These are phyloP conservation scores for Sodiomyces alkalinus DNA, from an alignment of 2,329 filamentous ascomycete genomes.

Conservation along the genomic window DNA sequence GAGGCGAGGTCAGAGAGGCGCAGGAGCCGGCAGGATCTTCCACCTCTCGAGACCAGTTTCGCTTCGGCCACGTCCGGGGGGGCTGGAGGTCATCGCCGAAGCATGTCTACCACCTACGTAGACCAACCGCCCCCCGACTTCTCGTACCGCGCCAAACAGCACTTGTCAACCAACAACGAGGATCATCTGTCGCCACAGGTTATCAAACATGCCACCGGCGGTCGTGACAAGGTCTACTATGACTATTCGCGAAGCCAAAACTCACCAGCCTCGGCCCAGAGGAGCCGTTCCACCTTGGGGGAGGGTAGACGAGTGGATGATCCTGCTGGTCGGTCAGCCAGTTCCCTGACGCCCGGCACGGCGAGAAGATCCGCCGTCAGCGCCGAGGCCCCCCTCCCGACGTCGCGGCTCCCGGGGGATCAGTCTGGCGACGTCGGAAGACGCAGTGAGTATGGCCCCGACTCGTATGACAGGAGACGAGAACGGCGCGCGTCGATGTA, in stretches of 20 bases:
- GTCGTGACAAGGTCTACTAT: conserved; percentile 28
- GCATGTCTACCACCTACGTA: conserved; percentile 17
- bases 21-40: conserved; percentile 24
- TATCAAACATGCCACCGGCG: conserved; percentile 22
- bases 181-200: conserved; percentile 27
- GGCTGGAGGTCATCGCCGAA: conserved; percentile 20
- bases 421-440: too few relatives aligned
- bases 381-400: conserved; percentile 12
- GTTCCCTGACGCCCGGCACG: conserved; percentile 9
- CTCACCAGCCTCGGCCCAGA: conserved; percentile 15
- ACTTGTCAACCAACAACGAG: conserved; percentile 13
- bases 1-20: conserved; percentile 12
- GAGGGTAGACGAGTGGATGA: conserved; percentile 12
- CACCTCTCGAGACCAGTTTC: conserved; percentile 27
- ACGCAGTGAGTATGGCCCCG: too few relatives aligned
- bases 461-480: conserved; percentile 9
- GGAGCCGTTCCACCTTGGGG: conserved; percentile 14
- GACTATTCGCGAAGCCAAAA: conserved; percentile 11
- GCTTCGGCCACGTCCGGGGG: too few relatives aligned
- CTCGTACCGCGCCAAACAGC: conserved; percentile 9
- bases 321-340: conserved; percentile 13
- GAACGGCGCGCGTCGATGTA: conserved; percentile 14
- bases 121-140: conserved; percentile 17
- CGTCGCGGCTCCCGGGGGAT: conserved; percentile 18
- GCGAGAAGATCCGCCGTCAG: conserved; percentile 13